Evolutionary conservation across 179 eudicot species (phyloP).

Genomic region (Spergularia azorica): DNA sequence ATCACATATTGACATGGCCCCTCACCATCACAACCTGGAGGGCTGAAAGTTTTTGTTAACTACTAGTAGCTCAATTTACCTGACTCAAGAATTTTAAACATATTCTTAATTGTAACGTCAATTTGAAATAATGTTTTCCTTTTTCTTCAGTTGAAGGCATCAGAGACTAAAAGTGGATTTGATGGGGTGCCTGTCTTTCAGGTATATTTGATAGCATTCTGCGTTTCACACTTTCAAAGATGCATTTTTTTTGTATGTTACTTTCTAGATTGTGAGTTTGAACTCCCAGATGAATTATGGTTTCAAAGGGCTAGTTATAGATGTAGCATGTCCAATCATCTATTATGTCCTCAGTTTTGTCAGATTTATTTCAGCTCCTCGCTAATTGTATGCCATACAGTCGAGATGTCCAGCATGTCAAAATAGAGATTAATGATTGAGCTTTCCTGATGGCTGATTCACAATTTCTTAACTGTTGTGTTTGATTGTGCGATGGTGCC

Average conservation of each 20-base stretch:
- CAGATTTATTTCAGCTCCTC: neutral
- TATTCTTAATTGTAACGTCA: neutral
- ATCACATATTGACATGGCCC: neutral
- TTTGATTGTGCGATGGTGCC: neutral
- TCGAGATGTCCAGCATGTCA: neutral
- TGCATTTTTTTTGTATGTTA: neutral
- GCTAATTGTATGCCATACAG: neutral
- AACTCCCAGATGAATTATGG: neutral
- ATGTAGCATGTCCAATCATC: neutral
- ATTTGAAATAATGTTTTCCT: conserved; percentile 14
- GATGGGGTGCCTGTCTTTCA: conserved; percentile 99
- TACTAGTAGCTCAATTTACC: neutral
- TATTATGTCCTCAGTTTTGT: neutral
- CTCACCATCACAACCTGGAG: conserved; percentile 18
- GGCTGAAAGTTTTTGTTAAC: conserved; percentile 1
- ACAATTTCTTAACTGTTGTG: neutral
- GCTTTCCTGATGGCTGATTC: neutral
- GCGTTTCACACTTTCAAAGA: neutral
- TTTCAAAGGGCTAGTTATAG: neutral
- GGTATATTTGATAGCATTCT: conserved; percentile 43
- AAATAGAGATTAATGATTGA: neutral
- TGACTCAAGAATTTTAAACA: neutral
- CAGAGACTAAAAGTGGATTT: conserved; percentile 63
- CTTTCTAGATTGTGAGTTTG: neutral
- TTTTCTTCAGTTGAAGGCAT: conserved; percentile 64